phyloP scores from a whole-genome alignment of 164 flowering plant genomes.

The Macadamia integrifolia region DNA sequence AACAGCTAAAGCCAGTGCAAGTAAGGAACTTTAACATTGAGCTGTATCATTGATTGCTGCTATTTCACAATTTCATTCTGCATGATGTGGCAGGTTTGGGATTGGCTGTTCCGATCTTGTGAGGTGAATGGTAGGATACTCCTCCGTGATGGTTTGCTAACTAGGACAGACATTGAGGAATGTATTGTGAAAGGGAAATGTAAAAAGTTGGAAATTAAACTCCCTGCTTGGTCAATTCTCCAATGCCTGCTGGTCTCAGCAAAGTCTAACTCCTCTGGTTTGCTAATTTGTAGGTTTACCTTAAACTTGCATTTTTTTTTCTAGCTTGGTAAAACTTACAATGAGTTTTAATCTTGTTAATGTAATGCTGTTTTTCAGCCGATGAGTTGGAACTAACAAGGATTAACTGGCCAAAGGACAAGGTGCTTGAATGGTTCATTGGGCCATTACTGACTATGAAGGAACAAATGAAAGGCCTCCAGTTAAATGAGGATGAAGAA shows the following conservation, averaged over 20 bases:
- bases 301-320: neutral
- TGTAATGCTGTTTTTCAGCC: conserved; percentile 32
- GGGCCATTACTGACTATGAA: conserved; percentile 75
- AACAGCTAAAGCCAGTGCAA: conserved; percentile 67
- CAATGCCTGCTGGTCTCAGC: conserved; percentile 74
- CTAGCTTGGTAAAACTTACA: neutral
- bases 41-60: neutral
- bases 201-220: conserved; percentile 54
- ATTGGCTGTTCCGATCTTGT: conserved; percentile 78
- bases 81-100: conserved; percentile 56
- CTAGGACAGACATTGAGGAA: conserved; percentile 54
- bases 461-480: conserved; percentile 73
- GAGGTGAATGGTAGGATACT: conserved; percentile 69
- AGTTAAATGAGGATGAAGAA: conserved; percentile 59
- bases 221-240: conserved; percentile 80
- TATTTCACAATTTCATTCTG: neutral
- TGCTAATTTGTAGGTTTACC: conserved; percentile 53
- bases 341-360: neutral
- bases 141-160: conserved; percentile 59
- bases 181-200: conserved; percentile 66
- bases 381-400: conserved; percentile 59
- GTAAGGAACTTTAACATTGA: conserved; percentile 26
- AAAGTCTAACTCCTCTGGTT: conserved; percentile 59
- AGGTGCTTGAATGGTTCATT: conserved; percentile 76
- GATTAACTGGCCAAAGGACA: conserved; percentile 60